phyloP scores from a whole-genome alignment of 2,329 filamentous ascomycete species.

The Xylaria hypoxylon region DNA sequence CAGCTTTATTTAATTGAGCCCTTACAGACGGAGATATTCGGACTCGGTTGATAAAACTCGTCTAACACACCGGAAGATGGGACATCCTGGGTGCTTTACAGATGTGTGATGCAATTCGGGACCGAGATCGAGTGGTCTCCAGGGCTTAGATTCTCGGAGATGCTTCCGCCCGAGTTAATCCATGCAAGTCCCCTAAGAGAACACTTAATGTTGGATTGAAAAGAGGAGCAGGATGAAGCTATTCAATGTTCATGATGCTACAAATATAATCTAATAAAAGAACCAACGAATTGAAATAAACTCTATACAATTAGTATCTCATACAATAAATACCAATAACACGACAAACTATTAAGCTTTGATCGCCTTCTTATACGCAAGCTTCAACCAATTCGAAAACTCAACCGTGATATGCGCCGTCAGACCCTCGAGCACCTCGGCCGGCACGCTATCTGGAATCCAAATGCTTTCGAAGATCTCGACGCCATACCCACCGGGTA shows the following conservation, averaged over 20 bases:
- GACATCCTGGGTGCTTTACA: background rate
- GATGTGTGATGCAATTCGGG: constrained; percentile 18
- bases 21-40: constrained; percentile 9
- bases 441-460: constrained; percentile 30
- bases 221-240: background rate
- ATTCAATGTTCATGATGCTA: background rate
- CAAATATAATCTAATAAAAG: background rate
- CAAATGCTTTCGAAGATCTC: constrained; percentile 35
- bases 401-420: constrained; percentile 37
- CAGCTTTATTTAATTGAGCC: background rate
- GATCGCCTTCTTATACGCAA: constrained; percentile 30
- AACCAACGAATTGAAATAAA: too few species aligned
- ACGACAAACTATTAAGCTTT: background rate
- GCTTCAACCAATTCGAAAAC: constrained; percentile 37
- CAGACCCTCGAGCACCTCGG: constrained; percentile 23
- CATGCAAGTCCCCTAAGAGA: background rate
- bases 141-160: background rate
- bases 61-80: background rate
- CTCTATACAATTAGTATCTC: background rate
- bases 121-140: constrained; percentile 17
- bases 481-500: constrained; percentile 23
- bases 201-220: background rate
- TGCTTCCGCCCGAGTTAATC: background rate
- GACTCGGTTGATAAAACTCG: background rate
- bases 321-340: background rate